Evolutionary conservation across 1,139 yeast genomes (phyloP), one percentile per base, ranked within the genome.

Genomic region (Candida tetrigidarum): DNA sequence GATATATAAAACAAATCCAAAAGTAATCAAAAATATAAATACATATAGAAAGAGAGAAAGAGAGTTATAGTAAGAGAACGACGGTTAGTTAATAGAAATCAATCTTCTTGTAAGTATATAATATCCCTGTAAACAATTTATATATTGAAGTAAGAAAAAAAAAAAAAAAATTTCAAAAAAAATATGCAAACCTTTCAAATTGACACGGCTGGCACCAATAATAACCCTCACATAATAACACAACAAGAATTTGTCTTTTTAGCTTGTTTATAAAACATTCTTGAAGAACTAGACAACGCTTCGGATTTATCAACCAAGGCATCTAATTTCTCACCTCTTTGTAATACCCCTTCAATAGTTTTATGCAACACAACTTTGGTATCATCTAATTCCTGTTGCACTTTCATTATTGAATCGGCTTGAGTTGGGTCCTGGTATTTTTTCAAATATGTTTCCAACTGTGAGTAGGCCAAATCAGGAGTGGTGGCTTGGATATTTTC

Each of bases 181-280:
- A 22, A 22, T 11, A 22, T 8, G n/a, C 11, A 22, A 9, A 14
- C 9, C 18, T 22, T 12, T n/a, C 7, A 2, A 12, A 34, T 18
- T 11, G 12, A 23, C 18, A 32, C 30, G 25, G 33, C 23, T 39
- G 37, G 32, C 32, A 28, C 9, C 32, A 28, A 28, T 9, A 14
- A 12, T 22, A 7, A 7, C 9, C 25, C 32, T n/a, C 68, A 90
- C 78, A 86, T 80, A 55, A 92, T 78, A 18, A 86, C 77, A 74
- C 99, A 95, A 71, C 99, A 93, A 20, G 97, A 89, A 71, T 93
- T 93, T 38, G 98, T 91, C 80, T 90, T 91, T 75, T 92, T 91
- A 30, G 99, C 99, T 68, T 93, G 97, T 64, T 90, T 91, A 74
- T 93, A 93, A 64, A 95, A 93, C 88, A 91, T 88, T 63, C 95